A percentile compares a stretch with the other conserved stretches of the same genome.
phyloP scores from a whole-genome alignment of 192 early-diverging fungal species.

The Coemansia erecta region DNA sequence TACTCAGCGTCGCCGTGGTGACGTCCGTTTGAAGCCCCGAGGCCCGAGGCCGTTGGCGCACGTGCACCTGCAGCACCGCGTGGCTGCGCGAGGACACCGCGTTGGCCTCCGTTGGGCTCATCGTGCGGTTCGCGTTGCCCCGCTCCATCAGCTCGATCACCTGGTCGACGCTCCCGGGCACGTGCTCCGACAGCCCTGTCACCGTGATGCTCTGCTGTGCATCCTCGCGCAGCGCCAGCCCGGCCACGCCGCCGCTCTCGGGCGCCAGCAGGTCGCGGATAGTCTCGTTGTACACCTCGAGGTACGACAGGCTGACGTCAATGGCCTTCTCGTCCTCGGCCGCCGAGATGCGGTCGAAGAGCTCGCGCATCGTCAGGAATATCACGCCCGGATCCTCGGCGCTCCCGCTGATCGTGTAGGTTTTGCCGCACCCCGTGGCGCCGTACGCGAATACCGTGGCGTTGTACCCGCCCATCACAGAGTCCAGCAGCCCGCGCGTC shows the following conservation, averaged over 20 bases:
- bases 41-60: constrained; percentile 33
- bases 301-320: constrained; percentile 73
- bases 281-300: constrained; percentile 97
- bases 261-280: constrained; percentile 78
- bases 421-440: constrained; percentile 83
- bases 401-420: constrained; percentile 77
- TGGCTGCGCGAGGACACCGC: constrained; percentile 71
- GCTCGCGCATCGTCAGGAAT: constrained; percentile 60
- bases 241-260: constrained; percentile 12
- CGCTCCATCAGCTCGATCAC: constrained; percentile 55
- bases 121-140: constrained; percentile 73
- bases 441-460: constrained; percentile 91
- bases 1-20: constrained; percentile 60
- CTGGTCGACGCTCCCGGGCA: constrained; percentile 54
- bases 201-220: constrained; percentile 64
- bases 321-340: constrained; percentile 60
- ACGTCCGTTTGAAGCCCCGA: constrained; percentile 50
- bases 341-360: constrained; percentile 55
- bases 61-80: constrained; percentile 72
- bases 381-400: constrained; percentile 68
- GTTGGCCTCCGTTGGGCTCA: constrained; percentile 74
- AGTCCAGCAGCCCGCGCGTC: constrained; percentile 63
- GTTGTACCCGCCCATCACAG: constrained; percentile 77
- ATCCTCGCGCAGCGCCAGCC: constrained; percentile 77
- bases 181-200: constrained; percentile 67